These are phyloP conservation scores for Arabidopsis suecica DNA, from an alignment of 345 rosid genomes.

Conservation along the genomic window DNA sequence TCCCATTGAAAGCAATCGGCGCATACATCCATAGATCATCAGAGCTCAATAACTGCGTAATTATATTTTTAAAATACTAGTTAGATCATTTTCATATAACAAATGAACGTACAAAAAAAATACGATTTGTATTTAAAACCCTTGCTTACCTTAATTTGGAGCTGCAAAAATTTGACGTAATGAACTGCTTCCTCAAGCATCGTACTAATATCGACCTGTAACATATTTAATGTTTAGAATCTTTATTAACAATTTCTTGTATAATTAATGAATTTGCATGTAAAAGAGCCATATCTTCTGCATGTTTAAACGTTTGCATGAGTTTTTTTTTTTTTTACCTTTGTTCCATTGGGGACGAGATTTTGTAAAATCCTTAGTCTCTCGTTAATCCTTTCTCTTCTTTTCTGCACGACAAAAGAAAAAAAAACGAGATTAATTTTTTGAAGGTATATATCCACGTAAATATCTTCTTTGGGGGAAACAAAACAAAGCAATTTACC, in stretches of 20 bases:
- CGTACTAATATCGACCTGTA: slow-evolving; percentile 88
- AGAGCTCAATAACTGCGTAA: slow-evolving; percentile 74
- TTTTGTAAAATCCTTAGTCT: slow-evolving; percentile 76
- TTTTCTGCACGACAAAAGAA: slow-evolving; percentile 57
- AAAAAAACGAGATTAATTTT: neutral
- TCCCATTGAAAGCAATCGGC: slow-evolving; percentile 87
- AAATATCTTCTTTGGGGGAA: no score
- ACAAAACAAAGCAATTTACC: slow-evolving; percentile 42
- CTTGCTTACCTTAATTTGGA: slow-evolving; percentile 71
- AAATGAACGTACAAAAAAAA: slow-evolving; percentile 7
- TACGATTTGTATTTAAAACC: neutral
- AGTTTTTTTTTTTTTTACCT: slow-evolving; percentile 47
- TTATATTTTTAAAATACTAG: neutral
- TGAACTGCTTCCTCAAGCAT: slow-evolving; percentile 97
- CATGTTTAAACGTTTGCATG: slow-evolving; percentile 28
- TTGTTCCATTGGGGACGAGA: slow-evolving; percentile 92
- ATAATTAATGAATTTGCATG: neutral
- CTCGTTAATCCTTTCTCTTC: slow-evolving; percentile 89
- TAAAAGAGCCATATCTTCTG: slow-evolving; percentile 3
- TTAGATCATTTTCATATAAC: slow-evolving; percentile 17
- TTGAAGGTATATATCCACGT: no score
- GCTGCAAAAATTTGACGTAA: slow-evolving; percentile 85
- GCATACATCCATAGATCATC: slow-evolving; percentile 95
- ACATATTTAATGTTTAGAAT: slow-evolving; percentile 21
- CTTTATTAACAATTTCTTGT: neutral